Percentiles rank a stretch among this genome's conserved stretches.
These are phyloP conservation scores for Aotearoamyces nothofagi DNA, from an alignment of 2,329 filamentous ascomycete species.

Conservation along the genomic window DNA sequence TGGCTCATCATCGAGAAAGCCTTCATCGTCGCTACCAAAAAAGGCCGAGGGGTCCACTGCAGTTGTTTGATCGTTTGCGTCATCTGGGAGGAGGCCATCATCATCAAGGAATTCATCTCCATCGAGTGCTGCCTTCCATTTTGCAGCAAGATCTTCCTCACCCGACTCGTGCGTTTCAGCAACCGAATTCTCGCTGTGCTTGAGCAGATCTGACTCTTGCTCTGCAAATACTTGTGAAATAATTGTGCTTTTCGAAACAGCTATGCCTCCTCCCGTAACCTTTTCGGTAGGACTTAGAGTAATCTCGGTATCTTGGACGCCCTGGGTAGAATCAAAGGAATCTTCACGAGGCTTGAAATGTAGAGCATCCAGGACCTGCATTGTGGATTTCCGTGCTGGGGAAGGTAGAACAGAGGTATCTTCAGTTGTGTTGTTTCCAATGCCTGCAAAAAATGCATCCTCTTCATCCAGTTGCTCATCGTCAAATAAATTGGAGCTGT, in stretches of 20 bases:
- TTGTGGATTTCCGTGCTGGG: constrained; percentile 55
- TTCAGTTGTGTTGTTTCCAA: constrained; percentile 14
- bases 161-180: no score
- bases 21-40: constrained; percentile 73
- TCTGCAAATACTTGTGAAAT: constrained; percentile 12
- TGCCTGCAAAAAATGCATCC: constrained; percentile 41
- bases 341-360: constrained; percentile 19
- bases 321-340: constrained; percentile 6
- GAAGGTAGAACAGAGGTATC: constrained; percentile 13
- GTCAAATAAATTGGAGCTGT: no score
- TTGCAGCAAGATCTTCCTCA: constrained; percentile 57
- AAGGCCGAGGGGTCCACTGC: constrained; percentile 48
- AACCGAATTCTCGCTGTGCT: no score
- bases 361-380: constrained; percentile 44
- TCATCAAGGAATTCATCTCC: constrained; percentile 50
- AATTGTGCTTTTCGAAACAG: constrained; percentile 13
- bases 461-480: constrained; percentile 24
- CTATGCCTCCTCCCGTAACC: constrained; percentile 12
- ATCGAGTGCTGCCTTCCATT: constrained; percentile 71
- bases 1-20: constrained; percentile 52
- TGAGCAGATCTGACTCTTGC: no score
- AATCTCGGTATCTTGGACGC: constrained; percentile 3
- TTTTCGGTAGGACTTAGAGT: constrained; percentile 8
- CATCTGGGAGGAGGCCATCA: constrained; percentile 44
- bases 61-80: constrained; percentile 28